Percentiles rank a stretch among this genome's conserved stretches.
These are phyloP conservation scores for Peronospora farinosa DNA, from an alignment of 352 stramenopile genomes.

Conservation along the genomic window DNA sequence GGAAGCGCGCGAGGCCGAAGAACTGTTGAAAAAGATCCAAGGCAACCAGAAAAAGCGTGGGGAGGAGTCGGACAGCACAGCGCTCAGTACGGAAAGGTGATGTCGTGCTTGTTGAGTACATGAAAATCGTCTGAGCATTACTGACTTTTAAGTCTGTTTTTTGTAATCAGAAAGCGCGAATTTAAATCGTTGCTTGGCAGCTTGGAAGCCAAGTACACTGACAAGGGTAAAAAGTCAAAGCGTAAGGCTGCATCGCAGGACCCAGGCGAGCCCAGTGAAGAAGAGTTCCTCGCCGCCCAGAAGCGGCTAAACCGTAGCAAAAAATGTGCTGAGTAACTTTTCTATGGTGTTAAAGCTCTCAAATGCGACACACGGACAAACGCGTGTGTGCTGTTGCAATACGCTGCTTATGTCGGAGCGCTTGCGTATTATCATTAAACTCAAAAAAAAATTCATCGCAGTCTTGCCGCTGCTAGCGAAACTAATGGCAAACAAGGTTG, in stretches of 20 bases:
- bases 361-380: neutral
- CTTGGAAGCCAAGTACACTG: conserved; percentile 59
- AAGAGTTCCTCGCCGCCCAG: conserved; percentile 57
- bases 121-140: neutral
- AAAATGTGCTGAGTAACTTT: conserved; percentile 15
- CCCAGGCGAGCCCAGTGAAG: conserved; percentile 42
- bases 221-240: conserved; percentile 44
- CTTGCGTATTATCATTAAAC: no score
- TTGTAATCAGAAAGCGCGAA: conserved; percentile 37
- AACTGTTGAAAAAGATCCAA: conserved; percentile 54
- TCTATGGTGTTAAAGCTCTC: neutral
- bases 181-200: conserved; percentile 55
- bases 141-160: conserved; percentile 5
- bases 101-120: neutral
- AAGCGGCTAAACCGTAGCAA: conserved; percentile 40
- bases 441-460: no score
- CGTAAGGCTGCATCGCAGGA: conserved; percentile 14
- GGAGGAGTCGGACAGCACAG: conserved; percentile 22
- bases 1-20: conserved; percentile 56
- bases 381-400: no score
- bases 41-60: conserved; percentile 41
- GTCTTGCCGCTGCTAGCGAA: no score
- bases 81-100: conserved; percentile 43
- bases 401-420: no score
- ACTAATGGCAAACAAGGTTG: no score